A percentile compares a stretch with the other conserved stretches of the same genome.
These are phyloP conservation scores for Termitomyces sp. DNA, from an alignment of 768 basidiomycete species.

Conservation along the genomic window DNA sequence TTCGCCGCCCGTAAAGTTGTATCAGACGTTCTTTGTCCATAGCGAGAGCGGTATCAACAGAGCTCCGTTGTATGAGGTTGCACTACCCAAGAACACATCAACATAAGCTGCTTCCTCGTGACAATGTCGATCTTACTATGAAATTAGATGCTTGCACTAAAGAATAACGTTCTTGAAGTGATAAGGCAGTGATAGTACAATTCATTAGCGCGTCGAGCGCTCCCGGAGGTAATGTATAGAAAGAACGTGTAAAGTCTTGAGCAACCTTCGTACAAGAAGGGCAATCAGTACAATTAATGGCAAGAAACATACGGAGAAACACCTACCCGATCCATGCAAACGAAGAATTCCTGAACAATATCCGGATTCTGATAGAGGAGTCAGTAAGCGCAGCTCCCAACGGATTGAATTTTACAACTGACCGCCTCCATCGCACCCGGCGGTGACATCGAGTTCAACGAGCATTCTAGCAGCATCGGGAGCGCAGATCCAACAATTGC, in stretches of 20 bases:
- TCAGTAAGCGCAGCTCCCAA: neutral
- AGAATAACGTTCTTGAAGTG: slow-evolving; percentile 75
- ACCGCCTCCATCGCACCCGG: slow-evolving; percentile 70
- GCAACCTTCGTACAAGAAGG: slow-evolving; percentile 23
- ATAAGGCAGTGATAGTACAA: slow-evolving; percentile 56
- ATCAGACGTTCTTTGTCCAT: slow-evolving; percentile 36
- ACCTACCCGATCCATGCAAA: slow-evolving; percentile 70
- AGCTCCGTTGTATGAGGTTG: slow-evolving; percentile 61
- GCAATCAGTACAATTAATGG: neutral
- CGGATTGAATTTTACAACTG: slow-evolving; percentile 18
- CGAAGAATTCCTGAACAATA: slow-evolving; percentile 85
- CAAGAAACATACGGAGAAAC: neutral
- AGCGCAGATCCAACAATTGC: slow-evolving; percentile 50
- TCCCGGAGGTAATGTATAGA: slow-evolving; percentile 53
- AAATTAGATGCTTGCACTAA: slow-evolving; percentile 79
- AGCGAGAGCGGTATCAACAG: slow-evolving; percentile 55
- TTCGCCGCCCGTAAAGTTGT: slow-evolving; percentile 52
- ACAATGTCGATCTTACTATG: slow-evolving; percentile 44
- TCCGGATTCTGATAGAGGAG: slow-evolving; percentile 69
- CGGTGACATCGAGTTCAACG: slow-evolving; percentile 45
- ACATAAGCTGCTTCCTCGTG: neutral
- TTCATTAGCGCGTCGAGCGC: slow-evolving; percentile 60
- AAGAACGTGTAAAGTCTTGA: slow-evolving; percentile 48
- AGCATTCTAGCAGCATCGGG: slow-evolving; percentile 53
- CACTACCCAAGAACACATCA: slow-evolving; percentile 32